Evolutionary conservation across 2,329 filamentous ascomycete species (phyloP).

Genomic region (Polychaeton citri): DNA sequence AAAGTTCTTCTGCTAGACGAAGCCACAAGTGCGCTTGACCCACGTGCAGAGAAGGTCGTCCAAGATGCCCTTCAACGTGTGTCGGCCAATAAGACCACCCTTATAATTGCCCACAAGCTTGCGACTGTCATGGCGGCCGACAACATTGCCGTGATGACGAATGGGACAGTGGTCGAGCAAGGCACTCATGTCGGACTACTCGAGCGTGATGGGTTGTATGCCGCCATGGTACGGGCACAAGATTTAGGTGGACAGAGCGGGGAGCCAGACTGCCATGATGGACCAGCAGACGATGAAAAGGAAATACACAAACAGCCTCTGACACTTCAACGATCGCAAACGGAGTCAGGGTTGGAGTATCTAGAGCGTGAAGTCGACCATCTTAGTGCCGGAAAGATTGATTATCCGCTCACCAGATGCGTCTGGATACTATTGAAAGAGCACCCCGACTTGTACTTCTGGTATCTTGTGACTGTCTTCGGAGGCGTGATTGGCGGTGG

Average conservation of each 20-base stretch:
- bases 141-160: slow-evolving; percentile 32
- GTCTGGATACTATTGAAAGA: slow-evolving; percentile 24
- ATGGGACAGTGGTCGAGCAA: slow-evolving; percentile 30
- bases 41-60: slow-evolving; percentile 20
- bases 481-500: slow-evolving; percentile 23
- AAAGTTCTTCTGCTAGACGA: slow-evolving; percentile 23
- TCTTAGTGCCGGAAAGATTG: slow-evolving; percentile 13
- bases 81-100: slow-evolving; percentile 19
- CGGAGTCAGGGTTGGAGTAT: slow-evolving; percentile 16
- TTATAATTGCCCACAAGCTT: slow-evolving; percentile 32
- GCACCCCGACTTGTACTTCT: slow-evolving; percentile 23
- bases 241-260: slow-evolving; percentile 25
- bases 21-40: slow-evolving; percentile 24
- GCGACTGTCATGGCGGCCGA: slow-evolving; percentile 31
- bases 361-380: slow-evolving; percentile 17
- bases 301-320: slow-evolving; percentile 17
- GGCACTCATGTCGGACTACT: slow-evolving; percentile 29
- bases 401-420: slow-evolving; percentile 22
- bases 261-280: slow-evolving; percentile 13
- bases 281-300: slow-evolving; percentile 6
- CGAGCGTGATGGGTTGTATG: slow-evolving; percentile 25
- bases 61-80: slow-evolving; percentile 22
- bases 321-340: slow-evolving; percentile 12
- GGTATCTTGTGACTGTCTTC: slow-evolving; percentile 22
- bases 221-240: slow-evolving; percentile 33